Base-by-base conservation (phyloP, 768 basidiomycete species). In the Hemileccinum impolitum region DNA sequence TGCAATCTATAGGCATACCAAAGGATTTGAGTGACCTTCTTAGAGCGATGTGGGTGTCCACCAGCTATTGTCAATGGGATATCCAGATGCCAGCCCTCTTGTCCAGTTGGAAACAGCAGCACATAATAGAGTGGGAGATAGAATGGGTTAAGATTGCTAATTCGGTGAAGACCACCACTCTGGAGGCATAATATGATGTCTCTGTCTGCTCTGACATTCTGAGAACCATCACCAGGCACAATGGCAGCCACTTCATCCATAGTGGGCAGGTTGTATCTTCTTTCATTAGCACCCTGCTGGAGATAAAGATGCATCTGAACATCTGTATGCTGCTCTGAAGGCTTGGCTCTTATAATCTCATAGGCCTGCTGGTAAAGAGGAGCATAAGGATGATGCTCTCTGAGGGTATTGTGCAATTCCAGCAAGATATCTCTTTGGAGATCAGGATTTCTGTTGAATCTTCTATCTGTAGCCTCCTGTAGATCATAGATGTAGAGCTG, bases 401-500 rank as follows among this genome's bases (percentile, higher is more conserved):
- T 40, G 0, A 72, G 43, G 32, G 63, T 56, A 0, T 43, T 28
- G 46, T 73, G 68, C 0, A 72, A 34, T 2, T 34, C 36, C 11
- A 48, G 10, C 23, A 54, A 72, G 60, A 2, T 23, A 23, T 23
- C 23, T 6, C 23, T 23, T 23, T 23, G 23, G 6, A 23, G 23
- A 23, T 23, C 23, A 23, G 23, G 23, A 23, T 23, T 23, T 23
- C 23, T 23, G 23, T 2, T 44, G n/a, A 19, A 60, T 49, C 68
- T 35, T 47, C 47, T 25, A 3, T 70, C 21, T 1, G 71, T 63
- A 0, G 75, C 74, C 1, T 55, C 63, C 2, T 48, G 31, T 6
- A 72, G 65, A 47, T 78, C 73, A 59, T 72, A 65, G 3, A 76
- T 61, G 39, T 74, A 75, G 0, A 77, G 62, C 43, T 78, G 75